Evolutionary conservation across 352 stramenopile genomes (phyloP).

Genomic region (Pythium guiyangense): DNA sequence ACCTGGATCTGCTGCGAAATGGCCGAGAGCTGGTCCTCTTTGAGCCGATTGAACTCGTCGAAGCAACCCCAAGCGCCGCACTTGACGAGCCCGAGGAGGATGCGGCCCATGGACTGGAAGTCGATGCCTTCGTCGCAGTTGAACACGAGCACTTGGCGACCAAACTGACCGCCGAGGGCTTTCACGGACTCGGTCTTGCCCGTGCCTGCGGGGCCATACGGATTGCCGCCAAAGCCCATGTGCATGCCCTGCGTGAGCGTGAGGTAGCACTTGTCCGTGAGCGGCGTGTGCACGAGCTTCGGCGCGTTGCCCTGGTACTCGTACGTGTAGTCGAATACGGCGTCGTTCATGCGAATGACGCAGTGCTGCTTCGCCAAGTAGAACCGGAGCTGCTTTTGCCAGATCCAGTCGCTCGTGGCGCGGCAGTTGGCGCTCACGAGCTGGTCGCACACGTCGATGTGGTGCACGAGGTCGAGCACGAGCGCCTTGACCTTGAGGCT

Average conservation of each 20-base stretch:
- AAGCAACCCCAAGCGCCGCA: constrained; percentile 95
- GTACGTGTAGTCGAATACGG: constrained; percentile 91
- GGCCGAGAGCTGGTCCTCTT: constrained; percentile 92
- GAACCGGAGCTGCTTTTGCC: constrained; percentile 94
- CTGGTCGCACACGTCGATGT: constrained; percentile 93
- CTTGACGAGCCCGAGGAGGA: constrained; percentile 94
- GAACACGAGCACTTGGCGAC: constrained; percentile 90
- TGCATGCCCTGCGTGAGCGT: constrained; percentile 93
- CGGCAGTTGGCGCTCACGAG: constrained; percentile 57
- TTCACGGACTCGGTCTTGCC: constrained; percentile 96
- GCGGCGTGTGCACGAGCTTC: constrained; percentile 92
- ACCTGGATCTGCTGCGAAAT: constrained; percentile 95
- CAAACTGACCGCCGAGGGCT: constrained; percentile 87
- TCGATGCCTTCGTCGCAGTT: constrained; percentile 95
- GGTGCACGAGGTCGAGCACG: constrained; percentile 94
- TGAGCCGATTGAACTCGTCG: constrained; percentile 95
- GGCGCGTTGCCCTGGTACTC: constrained; percentile 94
- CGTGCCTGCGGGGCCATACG: constrained; percentile 91
- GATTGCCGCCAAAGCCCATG: constrained; percentile 92
- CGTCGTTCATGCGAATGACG: constrained; percentile 73
- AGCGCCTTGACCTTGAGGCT: constrained; percentile 94
- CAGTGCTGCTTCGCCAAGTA: constrained; percentile 73
- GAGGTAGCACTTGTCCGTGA: constrained; percentile 95
- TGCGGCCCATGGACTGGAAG: constrained; percentile 92
- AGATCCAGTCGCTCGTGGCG: constrained; percentile 77